Evolutionary conservation across 106 monocot genomes (phyloP), one percentile per base, ranked within the genome.

Genomic region (Allium sativum): DNA sequence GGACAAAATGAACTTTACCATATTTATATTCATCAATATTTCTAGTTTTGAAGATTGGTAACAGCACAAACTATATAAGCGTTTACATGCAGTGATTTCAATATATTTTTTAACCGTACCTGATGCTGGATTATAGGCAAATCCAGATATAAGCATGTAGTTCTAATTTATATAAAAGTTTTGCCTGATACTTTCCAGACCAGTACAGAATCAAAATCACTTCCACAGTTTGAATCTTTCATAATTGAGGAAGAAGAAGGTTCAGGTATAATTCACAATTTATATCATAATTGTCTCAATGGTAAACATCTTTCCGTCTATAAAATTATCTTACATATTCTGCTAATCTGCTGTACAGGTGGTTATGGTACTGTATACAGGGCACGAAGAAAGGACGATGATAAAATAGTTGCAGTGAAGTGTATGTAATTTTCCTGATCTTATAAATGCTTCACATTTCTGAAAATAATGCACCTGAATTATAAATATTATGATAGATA

Each of bases 361-460:
- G 96, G 96, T 59, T 96, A 96, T 65, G 96, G 96, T 22, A 96
- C 82, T 54, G 96, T 96, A 19, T 96, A 91, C 60, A 87, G 78
- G 67, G 91, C 82, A 52, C 67, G 55, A 70, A 96, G 91, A 52
- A 91, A 82, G 65, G 65, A 62, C 3, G 96, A 96, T 78, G 96
- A 78, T 9, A 91, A 85, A 77, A 78, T 80, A 77, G 82, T 96
- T 78, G 96, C 96, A 10, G 69, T 96, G 45, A 96, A 96, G 74
- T 96, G 96, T 96, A 88, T 50, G 96, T 74, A 11, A 59, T 13
- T 11, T 44, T 18, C 21, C 52, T 1, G 31, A 2, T 31, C 31
- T 31, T 31, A 31, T 31, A 31, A 31, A 31, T 31, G 31, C 31
- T 31, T 31, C 31, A 2, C 31, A 31, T 31, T 31, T 31, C 31